Percentiles rank a stretch among this genome's conserved stretches.
phyloP scores from a whole-genome alignment of 768 basidiomycete genomes.

The Calocera viscosa region DNA sequence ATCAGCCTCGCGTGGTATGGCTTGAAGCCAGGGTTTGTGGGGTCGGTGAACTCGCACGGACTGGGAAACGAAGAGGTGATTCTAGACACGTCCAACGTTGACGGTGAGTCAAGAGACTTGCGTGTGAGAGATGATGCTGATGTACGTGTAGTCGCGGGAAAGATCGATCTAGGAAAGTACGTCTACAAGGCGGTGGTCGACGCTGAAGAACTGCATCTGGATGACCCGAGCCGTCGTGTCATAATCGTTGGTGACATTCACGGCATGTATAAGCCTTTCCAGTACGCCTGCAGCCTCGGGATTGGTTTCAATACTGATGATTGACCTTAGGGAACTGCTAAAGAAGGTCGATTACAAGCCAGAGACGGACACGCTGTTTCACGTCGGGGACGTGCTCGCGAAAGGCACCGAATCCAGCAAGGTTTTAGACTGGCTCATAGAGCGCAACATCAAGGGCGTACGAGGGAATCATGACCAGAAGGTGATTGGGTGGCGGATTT shows the following conservation, averaged over 20 bases:
- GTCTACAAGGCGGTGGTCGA: slow-evolving; percentile 12
- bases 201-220: slow-evolving; percentile 18
- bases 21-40: background rate
- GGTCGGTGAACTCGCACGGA: background rate
- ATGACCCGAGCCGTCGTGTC: slow-evolving; percentile 33
- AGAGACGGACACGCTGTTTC: slow-evolving; percentile 54
- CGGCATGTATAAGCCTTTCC: slow-evolving; percentile 57
- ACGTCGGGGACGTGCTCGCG: slow-evolving; percentile 70
- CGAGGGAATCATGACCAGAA: slow-evolving; percentile 92
- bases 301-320: slow-evolving; percentile 9
- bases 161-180: background rate
- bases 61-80: background rate
- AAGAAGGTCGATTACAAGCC: slow-evolving; percentile 47
- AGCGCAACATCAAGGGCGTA: slow-evolving; percentile 58
- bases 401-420: slow-evolving; percentile 57
- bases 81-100: background rate
- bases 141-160: background rate
- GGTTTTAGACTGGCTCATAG: slow-evolving; percentile 51
- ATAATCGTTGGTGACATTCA: slow-evolving; percentile 83
- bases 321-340: slow-evolving; percentile 47
- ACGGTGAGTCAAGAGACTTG: background rate
- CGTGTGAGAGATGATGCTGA: background rate
- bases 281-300: slow-evolving; percentile 38
- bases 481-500: slow-evolving; percentile 77
- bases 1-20: background rate